Percentiles rank a stretch among this genome's conserved stretches.
These are phyloP conservation scores for Neurospora sp. DNA, from an alignment of 495 filamentous ascomycete genomes.

Conservation along the genomic window DNA sequence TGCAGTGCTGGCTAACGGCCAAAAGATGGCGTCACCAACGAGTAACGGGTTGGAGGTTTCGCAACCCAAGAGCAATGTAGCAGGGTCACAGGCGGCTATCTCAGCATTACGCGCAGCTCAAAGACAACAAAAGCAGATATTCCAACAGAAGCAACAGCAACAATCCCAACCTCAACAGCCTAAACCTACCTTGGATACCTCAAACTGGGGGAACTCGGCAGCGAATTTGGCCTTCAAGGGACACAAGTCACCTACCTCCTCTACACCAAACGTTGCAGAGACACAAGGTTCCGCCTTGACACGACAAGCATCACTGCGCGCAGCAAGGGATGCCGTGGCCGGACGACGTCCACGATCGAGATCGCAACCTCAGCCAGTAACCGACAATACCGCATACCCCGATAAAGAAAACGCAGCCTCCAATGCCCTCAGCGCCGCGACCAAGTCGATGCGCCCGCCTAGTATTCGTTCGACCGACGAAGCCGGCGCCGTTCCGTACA, in stretches of 20 bases:
- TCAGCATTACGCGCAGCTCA: constrained; percentile 54
- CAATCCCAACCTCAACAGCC: constrained; percentile 16
- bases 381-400: constrained; percentile 33
- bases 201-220: constrained; percentile 46
- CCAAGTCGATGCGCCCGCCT: constrained; percentile 38
- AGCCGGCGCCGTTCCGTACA: constrained; percentile 33
- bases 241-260: constrained; percentile 6
- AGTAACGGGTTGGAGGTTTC: constrained; percentile 4
- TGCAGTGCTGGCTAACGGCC: constrained; percentile 58
- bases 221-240: constrained; percentile 45
- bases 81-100: constrained; percentile 64
- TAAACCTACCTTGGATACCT: constrained; percentile 6
- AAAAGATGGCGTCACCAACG: constrained; percentile 44
- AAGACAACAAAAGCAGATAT: constrained; percentile 36
- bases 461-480: constrained; percentile 24
- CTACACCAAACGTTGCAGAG: not conserved
- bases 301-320: constrained; percentile 51
- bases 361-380: constrained; percentile 42
- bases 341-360: constrained; percentile 51
- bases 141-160: constrained; percentile 24
- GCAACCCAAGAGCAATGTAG: constrained; percentile 45
- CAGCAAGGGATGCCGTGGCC: constrained; percentile 65
- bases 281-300: constrained; percentile 7
- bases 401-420: constrained; percentile 49
- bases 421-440: constrained; percentile 61